phyloP scores from a whole-genome alignment of 2,329 filamentous ascomycete genomes.

The Fusarium sp. region DNA sequence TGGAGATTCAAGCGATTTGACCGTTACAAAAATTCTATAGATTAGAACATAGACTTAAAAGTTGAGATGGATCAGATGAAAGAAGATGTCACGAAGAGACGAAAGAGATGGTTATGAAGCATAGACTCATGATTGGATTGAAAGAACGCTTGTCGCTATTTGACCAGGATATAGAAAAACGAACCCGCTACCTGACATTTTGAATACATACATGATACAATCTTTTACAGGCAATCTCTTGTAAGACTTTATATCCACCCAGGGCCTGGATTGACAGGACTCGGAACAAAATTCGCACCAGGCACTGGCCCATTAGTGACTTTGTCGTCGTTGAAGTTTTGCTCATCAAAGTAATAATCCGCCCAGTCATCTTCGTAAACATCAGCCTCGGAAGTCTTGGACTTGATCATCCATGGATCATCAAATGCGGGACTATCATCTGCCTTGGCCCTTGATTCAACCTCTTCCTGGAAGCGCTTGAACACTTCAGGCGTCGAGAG shows the following conservation, averaged over 20 bases:
- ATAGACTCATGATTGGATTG: slow-evolving; percentile 27
- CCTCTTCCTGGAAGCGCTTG: slow-evolving; percentile 29
- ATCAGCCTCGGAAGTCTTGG: slow-evolving; percentile 12
- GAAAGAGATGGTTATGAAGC: slow-evolving; percentile 26
- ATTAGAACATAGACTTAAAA: slow-evolving; percentile 12
- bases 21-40: slow-evolving; percentile 61
- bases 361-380: slow-evolving; percentile 45
- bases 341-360: slow-evolving; percentile 47
- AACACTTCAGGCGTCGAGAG: slow-evolving; percentile 38
- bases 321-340: slow-evolving; percentile 29
- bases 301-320: not conserved
- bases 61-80: slow-evolving; percentile 20
- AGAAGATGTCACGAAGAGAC: slow-evolving; percentile 29
- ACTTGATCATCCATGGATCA: slow-evolving; percentile 21
- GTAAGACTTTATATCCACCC: slow-evolving; percentile 38
- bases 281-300: slow-evolving; percentile 29
- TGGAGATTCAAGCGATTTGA: slow-evolving; percentile 57
- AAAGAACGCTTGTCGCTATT: slow-evolving; percentile 25
- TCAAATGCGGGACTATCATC: slow-evolving; percentile 18
- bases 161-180: slow-evolving; percentile 22
- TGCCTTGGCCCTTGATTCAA: not conserved
- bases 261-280: slow-evolving; percentile 34
- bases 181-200: slow-evolving; percentile 21
- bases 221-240: not conserved
- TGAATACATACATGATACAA: slow-evolving; percentile 12